Conservation (phyloP, 345 rosid species). For the Eucalyptus cloeziana region DNA sequence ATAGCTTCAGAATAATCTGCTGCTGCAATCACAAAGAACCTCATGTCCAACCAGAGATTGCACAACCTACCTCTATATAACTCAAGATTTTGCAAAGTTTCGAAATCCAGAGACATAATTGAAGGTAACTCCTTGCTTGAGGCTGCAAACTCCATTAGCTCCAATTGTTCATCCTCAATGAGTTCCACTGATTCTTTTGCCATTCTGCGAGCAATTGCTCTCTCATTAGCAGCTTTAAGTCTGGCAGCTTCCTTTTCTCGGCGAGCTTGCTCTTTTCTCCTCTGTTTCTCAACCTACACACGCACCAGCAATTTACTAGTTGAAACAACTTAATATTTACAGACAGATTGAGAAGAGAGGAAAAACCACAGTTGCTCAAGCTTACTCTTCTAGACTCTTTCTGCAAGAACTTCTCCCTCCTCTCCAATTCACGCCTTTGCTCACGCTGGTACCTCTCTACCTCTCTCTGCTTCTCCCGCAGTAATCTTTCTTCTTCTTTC, state of each 20-base stretch:
- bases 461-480: slow-evolving; percentile 89
- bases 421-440: slow-evolving; percentile 80
- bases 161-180: slow-evolving; percentile 78
- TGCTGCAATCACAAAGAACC: neutral
- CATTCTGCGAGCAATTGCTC: slow-evolving; percentile 78
- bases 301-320: neutral
- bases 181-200: slow-evolving; percentile 87
- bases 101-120: slow-evolving; percentile 52
- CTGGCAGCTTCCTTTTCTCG: slow-evolving; percentile 69
- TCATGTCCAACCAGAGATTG: neutral
- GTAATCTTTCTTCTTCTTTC: slow-evolving; percentile 80
- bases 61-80: slow-evolving; percentile 44
- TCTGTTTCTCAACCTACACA: slow-evolving; percentile 69
- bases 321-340: neutral
- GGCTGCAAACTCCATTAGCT: slow-evolving; percentile 86
- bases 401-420: slow-evolving; percentile 77
- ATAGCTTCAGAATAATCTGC: neutral
- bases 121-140: slow-evolving; percentile 58
- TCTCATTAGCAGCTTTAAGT: slow-evolving; percentile 84
- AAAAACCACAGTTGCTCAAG: neutral
- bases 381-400: slow-evolving; percentile 80
- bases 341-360: neutral
- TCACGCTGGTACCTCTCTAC: slow-evolving; percentile 74
- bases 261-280: slow-evolving; percentile 76
- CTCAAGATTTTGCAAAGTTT: slow-evolving; percentile 69